Base-by-base conservation (phyloP, 1,284 basidiomycete genomes). In the Amylostereum areolatum region DNA sequence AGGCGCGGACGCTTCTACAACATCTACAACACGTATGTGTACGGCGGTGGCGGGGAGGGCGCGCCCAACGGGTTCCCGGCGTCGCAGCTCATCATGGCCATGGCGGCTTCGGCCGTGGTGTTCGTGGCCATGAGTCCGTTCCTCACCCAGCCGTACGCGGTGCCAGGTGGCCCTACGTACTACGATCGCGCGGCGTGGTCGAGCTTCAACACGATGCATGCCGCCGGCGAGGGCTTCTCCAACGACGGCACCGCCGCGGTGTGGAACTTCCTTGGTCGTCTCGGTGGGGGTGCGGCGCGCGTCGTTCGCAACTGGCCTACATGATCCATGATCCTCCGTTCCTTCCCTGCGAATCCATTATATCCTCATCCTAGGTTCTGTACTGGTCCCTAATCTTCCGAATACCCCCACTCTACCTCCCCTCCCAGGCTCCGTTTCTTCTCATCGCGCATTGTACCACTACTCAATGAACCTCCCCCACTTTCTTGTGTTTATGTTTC, bases 21-120 rank as follows among this genome's bases (percentile, higher is more conserved):
- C 65, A 85, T 90, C 62, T 89, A 89, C 65, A 89, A 89, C 66
- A 88, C 85, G 10, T 89, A 88, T 55, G 78, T 88, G 37, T 86
- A 85, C 58, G 80, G 78, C 37, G 63, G 66, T 43, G 64, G 67
- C 47, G 62, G 59, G 40, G 62, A 61, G 35, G 61, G 60, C 46
- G 53, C 56, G 52, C 56, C 63, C 53, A 40, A 40, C 40, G 46
- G 43, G 43, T 44, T 61, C 50, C 52, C 59, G 62, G 32, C 52
- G 64, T 67, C 70, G 8, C 80, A 82, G 48, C 62, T 71, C 10
- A 59, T 75, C 43, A 66, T 80, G 62, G 76, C 73, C 63, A 66
- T 81, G 46, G 77, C 80, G 27, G 77, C 76, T 0, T 78, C 78
- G 2, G 78, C 81, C 12, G 69, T 77, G 46, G 73, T 81, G 53